Conservation (phyloP, 192 early-diverging fungal species). For the Coemansia sp. region DNA sequence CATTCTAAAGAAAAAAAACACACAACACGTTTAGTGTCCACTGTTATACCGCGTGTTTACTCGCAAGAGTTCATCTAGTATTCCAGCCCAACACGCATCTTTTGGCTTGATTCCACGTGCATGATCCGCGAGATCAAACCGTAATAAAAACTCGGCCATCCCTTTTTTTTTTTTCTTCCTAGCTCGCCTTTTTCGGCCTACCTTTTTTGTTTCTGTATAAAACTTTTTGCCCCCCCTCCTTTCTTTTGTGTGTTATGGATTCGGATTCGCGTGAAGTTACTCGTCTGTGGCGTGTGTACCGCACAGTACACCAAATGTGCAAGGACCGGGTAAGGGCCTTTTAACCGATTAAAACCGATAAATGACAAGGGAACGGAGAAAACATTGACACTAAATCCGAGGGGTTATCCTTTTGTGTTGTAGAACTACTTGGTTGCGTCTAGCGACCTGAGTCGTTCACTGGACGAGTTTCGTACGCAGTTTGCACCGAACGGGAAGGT, state of each 20-base stretch:
- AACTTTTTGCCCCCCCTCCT: not conserved
- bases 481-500: slow-evolving; percentile 68
- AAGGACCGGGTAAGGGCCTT: slow-evolving; percentile 58
- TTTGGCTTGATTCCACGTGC: too few relatives aligned
- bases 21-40: not conserved
- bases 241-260: slow-evolving; percentile 14
- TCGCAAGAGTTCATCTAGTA: too few relatives aligned
- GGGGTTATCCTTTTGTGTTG: not conserved
- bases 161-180: not conserved
- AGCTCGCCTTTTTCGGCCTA: not conserved
- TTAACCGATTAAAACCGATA: not conserved
- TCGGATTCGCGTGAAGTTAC: slow-evolving; percentile 55
- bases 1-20: slow-evolving; percentile 8
- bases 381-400: not conserved
- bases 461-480: slow-evolving; percentile 68
- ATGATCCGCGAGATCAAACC: too few relatives aligned
- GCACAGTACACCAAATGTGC: slow-evolving; percentile 87
- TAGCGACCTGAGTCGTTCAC: slow-evolving; percentile 71
- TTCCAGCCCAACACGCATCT: too few relatives aligned
- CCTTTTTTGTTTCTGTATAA: not conserved
- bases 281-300: slow-evolving; percentile 75
- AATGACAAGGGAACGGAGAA: too few relatives aligned
- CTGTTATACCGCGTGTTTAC: too few relatives aligned
- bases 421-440: slow-evolving; percentile 78
- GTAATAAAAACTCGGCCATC: not conserved